Evolutionary conservation across 768 basidiomycete species (phyloP).

Genomic region (Saitozyma sp.): DNA sequence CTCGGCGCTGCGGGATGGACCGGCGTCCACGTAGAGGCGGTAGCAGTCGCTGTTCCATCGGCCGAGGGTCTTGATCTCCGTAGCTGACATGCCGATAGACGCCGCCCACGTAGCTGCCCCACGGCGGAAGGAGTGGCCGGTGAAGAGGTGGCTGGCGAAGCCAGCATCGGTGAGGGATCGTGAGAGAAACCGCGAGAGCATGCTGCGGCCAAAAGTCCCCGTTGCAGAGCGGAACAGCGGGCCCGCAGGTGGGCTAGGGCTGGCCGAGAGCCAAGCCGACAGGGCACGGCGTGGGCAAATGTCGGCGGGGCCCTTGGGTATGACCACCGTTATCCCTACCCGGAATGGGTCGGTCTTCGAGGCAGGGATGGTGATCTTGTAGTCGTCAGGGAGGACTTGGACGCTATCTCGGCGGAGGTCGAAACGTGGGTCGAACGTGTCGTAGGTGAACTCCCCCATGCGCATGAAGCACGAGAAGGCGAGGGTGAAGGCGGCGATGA

Average conservation of each 20-base stretch:
- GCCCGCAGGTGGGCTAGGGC: background rate
- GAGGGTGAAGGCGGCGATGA: slow-evolving; percentile 6
- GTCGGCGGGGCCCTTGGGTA: background rate
- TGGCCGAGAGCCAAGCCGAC: background rate
- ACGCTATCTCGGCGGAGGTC: background rate
- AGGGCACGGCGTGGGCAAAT: slow-evolving; percentile 33
- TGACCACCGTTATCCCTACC: background rate
- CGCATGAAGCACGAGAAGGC: slow-evolving; percentile 5
- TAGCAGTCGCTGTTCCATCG: slow-evolving; percentile 11
- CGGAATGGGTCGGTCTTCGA: slow-evolving; percentile 10
- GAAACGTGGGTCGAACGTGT: background rate
- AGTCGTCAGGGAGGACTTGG: too few relatives aligned
- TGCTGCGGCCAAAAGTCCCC: background rate
- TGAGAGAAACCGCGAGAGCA: background rate
- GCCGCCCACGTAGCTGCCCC: slow-evolving; percentile 17
- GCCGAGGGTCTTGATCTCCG: slow-evolving; percentile 11
- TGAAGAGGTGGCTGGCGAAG: background rate
- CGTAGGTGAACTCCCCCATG: background rate
- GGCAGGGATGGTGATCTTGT: slow-evolving; percentile 3
- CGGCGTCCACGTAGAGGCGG: background rate
- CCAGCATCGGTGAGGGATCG: background rate
- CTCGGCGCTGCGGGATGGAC: background rate
- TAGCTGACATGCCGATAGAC: background rate
- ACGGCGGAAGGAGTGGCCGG: slow-evolving; percentile 12
- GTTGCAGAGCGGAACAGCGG: background rate